Conservation (phyloP, 2,329 filamentous ascomycete species). For the Penicillium sp. region DNA sequence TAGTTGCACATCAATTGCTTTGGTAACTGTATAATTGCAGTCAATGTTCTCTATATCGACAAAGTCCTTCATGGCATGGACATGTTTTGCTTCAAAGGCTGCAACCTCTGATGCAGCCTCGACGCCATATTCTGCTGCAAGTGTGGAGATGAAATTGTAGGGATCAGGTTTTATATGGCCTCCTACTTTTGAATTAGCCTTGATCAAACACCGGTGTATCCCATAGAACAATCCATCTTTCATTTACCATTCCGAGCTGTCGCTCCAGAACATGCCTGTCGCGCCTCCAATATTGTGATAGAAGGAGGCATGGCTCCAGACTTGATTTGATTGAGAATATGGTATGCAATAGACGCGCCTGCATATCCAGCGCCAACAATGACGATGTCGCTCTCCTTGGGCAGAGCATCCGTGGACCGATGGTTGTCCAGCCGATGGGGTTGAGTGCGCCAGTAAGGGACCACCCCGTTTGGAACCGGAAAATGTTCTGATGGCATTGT, state of each 20-base stretch:
- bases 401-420: slow-evolving; percentile 42
- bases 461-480: slow-evolving; percentile 25
- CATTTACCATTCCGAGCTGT: slow-evolving; percentile 44
- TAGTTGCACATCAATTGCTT: slow-evolving; percentile 43
- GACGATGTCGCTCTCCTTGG: slow-evolving; percentile 43
- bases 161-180: slow-evolving; percentile 45
- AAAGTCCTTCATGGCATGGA: slow-evolving; percentile 42
- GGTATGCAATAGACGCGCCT: slow-evolving; percentile 44
- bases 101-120: slow-evolving; percentile 42
- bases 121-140: slow-evolving; percentile 35
- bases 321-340: slow-evolving; percentile 35
- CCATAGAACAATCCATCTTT: background rate
- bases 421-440: slow-evolving; percentile 44
- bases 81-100: slow-evolving; percentile 43
- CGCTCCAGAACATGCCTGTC: slow-evolving; percentile 45
- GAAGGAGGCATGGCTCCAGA: slow-evolving; percentile 23
- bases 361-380: slow-evolving; percentile 51
- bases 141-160: slow-evolving; percentile 39
- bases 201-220: background rate
- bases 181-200: slow-evolving; percentile 14
- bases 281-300: slow-evolving; percentile 44
- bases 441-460: slow-evolving; percentile 48
- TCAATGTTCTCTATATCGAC: slow-evolving; percentile 45
- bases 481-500: slow-evolving; percentile 17
- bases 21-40: slow-evolving; percentile 45